Base-by-base conservation (phyloP, 108 stramenopile species). In the Cyclotella cryptica region DNA sequence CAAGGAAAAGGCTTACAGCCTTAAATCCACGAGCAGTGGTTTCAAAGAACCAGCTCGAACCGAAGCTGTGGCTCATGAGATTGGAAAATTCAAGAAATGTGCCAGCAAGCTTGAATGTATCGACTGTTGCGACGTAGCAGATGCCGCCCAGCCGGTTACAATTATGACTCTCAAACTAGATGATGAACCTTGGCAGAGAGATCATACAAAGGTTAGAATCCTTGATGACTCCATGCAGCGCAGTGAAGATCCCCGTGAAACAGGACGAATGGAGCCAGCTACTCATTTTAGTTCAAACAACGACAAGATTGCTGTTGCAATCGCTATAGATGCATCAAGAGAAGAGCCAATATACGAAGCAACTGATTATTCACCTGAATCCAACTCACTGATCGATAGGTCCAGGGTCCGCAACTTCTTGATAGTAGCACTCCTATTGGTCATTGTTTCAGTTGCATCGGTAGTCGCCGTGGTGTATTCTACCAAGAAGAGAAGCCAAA, bases 281-380 rank as follows among this genome's bases (percentile, higher is more conserved):
- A 19, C 15, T 19, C 7, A 7, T 7, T 53, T 19, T 53, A 19
- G n/a, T 53, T 53, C 52, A n/a, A n/a, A n/a, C 7, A 53, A 10
- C 19, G 52, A 14, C 15, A 53, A 53, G 15, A 7, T 53, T 7
- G 52, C 52, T 53, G 52, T 53, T 12, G 52, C 52, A n/a, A 53
- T 19, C 19, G n/a, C 52, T 7, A 19, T 53, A 6, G n/a, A 19
- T 14, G 52, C 15, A 19, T 14, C 15, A 7, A 6, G 7, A 12
- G 52, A 53, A n/a, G 19, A 53, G 19, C 52, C 52, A 53, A 53
- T 19, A 7, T 53, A 53, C 19, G 52, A 53, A 53, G 52, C 52
- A 19, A 18, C 18, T 53, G 6, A 12, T 7, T 53, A 53, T 53
- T 7, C n/a, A n/a, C n/a, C n/a, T n/a, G n/a, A 53, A 10, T 14